Evolutionary conservation across 768 basidiomycete species (phyloP), one percentile per base, ranked within the genome.

Genomic region (Grammothele lineata): DNA sequence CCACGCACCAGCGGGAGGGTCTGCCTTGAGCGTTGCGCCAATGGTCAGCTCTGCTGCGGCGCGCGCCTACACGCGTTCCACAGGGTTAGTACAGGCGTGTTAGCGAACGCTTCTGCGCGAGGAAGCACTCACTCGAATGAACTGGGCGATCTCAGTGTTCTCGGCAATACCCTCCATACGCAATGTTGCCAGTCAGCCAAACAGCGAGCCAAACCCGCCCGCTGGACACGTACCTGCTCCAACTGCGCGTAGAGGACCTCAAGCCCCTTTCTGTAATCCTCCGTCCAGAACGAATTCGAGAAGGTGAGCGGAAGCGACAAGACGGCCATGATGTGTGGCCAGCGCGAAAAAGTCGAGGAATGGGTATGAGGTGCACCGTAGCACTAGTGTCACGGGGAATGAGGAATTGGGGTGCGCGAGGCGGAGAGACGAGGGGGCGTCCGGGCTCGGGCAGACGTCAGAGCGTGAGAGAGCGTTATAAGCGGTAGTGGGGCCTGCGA

Each of bases 231-330:
- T 51, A 85, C 90, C 76, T 89, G 85, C 57, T 91, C 85, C 21
- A 92, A 79, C 65, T 88, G 85, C 36, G 60, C 65, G 62, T 80
- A 91, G 25, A 92, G 67, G 19, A 87, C 77, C 53, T 95, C 82
- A 23, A 96, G 75, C 26, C 92, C 93, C 49, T 70, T 78, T 37
- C 89, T 75, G 62, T 91, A 93, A 70, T 93, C 91, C 64, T 90
- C 85, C 14, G 92, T 80, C 93, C 93, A 96, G 72, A 96, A 96
- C 24, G 92, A 93, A 65, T 95, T 94, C 46, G 76, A 81, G 64
- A 96, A 96, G 14, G 78, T 78, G 48, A 91, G 73, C n/a, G 92
- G 92, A 60, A 94, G 80, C 36, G 91, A 88, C 53, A 95, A 70
- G 54, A 90, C 86, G 52, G 91, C 86, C 92, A 94, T 93, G 61